A percentile compares a stretch with the other conserved stretches of the same genome.
Evolutionary conservation across 345 rosid species (phyloP).

Genomic region (Eucalyptus melliodora): DNA sequence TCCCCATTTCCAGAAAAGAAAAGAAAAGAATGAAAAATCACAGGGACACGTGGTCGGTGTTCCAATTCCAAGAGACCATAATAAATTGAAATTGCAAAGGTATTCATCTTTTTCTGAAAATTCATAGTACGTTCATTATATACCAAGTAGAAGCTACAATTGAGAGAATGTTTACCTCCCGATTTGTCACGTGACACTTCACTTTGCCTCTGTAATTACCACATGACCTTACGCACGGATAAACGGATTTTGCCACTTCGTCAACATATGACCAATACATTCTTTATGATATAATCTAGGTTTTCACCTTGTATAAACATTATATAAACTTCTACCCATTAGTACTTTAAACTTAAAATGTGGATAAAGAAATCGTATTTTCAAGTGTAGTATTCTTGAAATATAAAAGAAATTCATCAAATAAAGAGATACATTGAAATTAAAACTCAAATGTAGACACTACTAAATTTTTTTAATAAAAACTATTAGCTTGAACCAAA

Average conservation of each 20-base stretch:
- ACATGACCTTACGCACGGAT: accelerated
- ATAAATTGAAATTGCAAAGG: neutral
- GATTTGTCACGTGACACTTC: neutral
- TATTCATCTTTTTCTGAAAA: neutral
- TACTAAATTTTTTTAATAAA: too few species aligned
- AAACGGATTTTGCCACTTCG: too few species aligned
- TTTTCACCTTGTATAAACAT: neutral
- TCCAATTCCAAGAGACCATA: neutral
- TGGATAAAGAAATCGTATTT: neutral
- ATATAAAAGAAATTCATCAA: neutral
- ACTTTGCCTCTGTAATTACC: neutral
- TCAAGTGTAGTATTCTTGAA: neutral
- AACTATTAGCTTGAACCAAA: neutral
- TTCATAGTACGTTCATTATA: accelerated
- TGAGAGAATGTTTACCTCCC: neutral
- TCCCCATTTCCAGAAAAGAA: neutral
- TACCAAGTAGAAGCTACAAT: neutral
- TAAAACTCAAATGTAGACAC: neutral
- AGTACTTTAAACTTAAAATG: neutral
- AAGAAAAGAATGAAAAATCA: neutral
- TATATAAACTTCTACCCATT: neutral
- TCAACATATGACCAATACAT: neutral
- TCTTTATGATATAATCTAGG: neutral
- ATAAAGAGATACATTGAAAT: neutral
- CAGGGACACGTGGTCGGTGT: neutral